Base-by-base conservation (phyloP, 257 asterid species). In the Nicotiana undulata region DNA sequence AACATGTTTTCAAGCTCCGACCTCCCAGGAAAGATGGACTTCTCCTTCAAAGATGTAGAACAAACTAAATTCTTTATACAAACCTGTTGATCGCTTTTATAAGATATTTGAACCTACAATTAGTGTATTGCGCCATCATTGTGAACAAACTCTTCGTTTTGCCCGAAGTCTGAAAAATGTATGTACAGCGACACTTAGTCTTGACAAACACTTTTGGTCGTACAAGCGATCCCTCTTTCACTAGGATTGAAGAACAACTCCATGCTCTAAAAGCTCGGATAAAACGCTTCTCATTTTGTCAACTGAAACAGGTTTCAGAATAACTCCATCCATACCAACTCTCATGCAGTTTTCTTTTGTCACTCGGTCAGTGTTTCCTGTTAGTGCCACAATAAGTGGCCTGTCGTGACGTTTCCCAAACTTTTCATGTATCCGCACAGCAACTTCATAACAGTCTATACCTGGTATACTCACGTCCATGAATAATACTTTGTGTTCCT, bases 271-370 rank as follows among this genome's bases (percentile, higher is more conserved):
- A 81, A 96, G 94, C 77, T 90, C 97, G 3, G 95, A 90, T 10
- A 96, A 86, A 28, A 89, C 91, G 75, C 89, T 92, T 83, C 94
- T 91, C 98, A 96, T 94, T 89, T 90, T 92, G 81, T 94, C 98
- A 15, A 96, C 89, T 1, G 98, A 94, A 37, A 91, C 84, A 24
- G 99, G 99, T 89, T 96, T 96, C 61, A 89, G 82, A 58, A 94
- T 66, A 64, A 94, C 92, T 37, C 97, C 98, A 24, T 89, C 90
- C 93, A 96, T 91, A 24, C 99, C 99, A 31, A 88, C 94, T 80
- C 97, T 90, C 81, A 86, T 37, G 85, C 98, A 96, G 84, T 86
- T 91, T 80, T 93, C 98, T 85, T 87, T 96, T 3, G 90, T 85
- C 83, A 76, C 86, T 75, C 89, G 88, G 81, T 94, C 97, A 1